Conservation (phyloP, 495 filamentous ascomycete genomes). For the Aspergillus leporis region DNA sequence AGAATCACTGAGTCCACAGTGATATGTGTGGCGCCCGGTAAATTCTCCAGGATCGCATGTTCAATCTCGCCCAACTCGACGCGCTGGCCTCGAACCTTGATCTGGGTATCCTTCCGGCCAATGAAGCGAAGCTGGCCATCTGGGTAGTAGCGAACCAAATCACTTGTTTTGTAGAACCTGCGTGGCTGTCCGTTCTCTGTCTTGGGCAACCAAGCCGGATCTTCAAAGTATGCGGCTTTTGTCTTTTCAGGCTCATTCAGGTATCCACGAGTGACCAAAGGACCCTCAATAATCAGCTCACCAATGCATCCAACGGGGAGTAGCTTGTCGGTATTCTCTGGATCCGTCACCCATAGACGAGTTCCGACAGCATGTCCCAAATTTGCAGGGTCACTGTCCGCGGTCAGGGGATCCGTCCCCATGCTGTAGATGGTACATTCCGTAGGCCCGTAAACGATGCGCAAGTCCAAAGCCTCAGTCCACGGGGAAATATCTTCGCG, state of each 20-base stretch:
- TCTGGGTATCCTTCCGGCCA: conserved; percentile 31
- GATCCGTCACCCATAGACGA: conserved; percentile 46
- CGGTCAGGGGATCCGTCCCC: neutral
- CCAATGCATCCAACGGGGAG: conserved; percentile 39
- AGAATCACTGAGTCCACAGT: neutral
- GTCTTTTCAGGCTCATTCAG: conserved; percentile 40
- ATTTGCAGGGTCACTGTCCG: conserved; percentile 22
- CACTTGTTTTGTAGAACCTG: conserved; percentile 24
- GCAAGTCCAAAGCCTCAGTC: conserved; percentile 30
- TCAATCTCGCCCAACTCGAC: conserved; percentile 41
- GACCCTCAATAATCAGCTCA: conserved; percentile 48
- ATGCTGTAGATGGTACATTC: conserved; percentile 20
- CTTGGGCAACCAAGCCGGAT: conserved; percentile 6
- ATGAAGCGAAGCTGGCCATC: conserved; percentile 19
- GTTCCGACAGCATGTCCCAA: conserved; percentile 32
- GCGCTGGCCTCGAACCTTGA: conserved; percentile 38
- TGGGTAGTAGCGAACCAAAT: conserved; percentile 16
- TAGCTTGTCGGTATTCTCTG: conserved; percentile 29
- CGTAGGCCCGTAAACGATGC: conserved; percentile 26
- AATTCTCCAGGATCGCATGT: conserved; percentile 5
- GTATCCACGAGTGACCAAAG: conserved; percentile 42
- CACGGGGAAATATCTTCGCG: conserved; percentile 32
- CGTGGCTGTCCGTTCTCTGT: neutral
- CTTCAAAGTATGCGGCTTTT: conserved; percentile 29
- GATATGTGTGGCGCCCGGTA: neutral